These are phyloP conservation scores for Ehretia macrophylla DNA, from an alignment of 257 asterid species.

Conservation along the genomic window DNA sequence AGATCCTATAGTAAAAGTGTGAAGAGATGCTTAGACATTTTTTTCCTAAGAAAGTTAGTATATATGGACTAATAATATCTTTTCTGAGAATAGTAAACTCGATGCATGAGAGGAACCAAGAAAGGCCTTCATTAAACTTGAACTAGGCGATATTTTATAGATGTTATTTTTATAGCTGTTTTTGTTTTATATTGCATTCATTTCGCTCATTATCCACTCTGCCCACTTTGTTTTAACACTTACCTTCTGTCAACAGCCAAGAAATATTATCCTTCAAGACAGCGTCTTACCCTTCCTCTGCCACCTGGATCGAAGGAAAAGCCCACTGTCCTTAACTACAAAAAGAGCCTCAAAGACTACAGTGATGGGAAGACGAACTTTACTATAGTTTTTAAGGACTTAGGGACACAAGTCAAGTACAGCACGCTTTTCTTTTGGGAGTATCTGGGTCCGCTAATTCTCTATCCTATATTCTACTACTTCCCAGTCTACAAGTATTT, in stretches of 20 bases:
- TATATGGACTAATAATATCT: too few species aligned
- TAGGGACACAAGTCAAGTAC: conserved; percentile 85
- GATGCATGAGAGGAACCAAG: too few species aligned
- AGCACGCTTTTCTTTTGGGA: conserved; percentile 93
- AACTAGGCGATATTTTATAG: too few species aligned
- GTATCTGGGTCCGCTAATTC: conserved; percentile 84
- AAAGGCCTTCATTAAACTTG: too few species aligned
- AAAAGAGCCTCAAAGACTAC: conserved; percentile 77
- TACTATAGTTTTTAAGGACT: conserved; percentile 82
- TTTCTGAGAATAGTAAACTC: too few species aligned
- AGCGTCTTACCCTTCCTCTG: conserved; percentile 72
- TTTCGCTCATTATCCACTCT: not conserved
- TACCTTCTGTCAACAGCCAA: conserved; percentile 39
- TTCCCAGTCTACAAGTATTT: conserved; percentile 55
- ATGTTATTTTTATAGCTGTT: too few species aligned
- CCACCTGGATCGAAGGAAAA: conserved; percentile 74
- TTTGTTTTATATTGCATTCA: not conserved
- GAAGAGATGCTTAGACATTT: too few species aligned
- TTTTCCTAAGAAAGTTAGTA: too few species aligned
- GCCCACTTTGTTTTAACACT: not conserved
- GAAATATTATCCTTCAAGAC: conserved; percentile 83
- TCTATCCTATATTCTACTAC: conserved; percentile 80
- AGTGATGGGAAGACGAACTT: conserved; percentile 43
- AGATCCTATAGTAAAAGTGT: too few species aligned
- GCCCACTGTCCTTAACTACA: conserved; percentile 62